phyloP scores from a whole-genome alignment of 306 rosid species.

The Amphicarpaea edgeworthii region DNA sequence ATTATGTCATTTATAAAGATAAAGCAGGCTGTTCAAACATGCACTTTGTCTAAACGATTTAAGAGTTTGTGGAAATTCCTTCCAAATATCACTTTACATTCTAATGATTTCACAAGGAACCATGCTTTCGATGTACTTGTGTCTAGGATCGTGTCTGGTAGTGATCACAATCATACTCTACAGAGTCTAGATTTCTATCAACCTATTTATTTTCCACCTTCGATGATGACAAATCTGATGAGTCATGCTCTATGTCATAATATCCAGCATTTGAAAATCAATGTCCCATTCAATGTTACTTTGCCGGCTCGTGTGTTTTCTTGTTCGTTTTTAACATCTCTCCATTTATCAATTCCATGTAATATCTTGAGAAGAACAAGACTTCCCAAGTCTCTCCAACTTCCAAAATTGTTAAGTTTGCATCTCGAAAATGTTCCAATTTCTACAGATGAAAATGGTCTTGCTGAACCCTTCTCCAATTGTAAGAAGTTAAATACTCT shows the following conservation, averaged over 20 bases:
- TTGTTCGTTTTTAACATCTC: constrained; percentile 22
- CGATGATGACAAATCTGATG: constrained; percentile 19
- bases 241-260: background rate
- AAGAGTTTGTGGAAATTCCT: constrained; percentile 11
- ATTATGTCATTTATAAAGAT: constrained; percentile 11
- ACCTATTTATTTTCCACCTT: background rate
- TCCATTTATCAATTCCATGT: constrained; percentile 2
- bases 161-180: constrained; percentile 14
- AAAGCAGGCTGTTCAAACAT: constrained; percentile 2
- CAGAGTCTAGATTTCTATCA: constrained; percentile 11
- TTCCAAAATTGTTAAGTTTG: constrained; percentile 15
- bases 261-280: constrained; percentile 21
- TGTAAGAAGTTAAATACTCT: constrained; percentile 7
- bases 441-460: background rate
- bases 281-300: constrained; percentile 30
- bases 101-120: background rate
- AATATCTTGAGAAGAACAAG: background rate
- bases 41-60: constrained; percentile 33
- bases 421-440: constrained; percentile 6
- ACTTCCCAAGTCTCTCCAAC: constrained; percentile 22
- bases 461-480: constrained; percentile 37
- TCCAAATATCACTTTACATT: constrained; percentile 21
- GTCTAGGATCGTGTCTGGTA: background rate
- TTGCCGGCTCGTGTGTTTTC: constrained; percentile 26
- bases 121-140: constrained; percentile 19